Base-by-base conservation (phyloP, 305 asterid genomes). In the Nicotiana rustica region DNA sequence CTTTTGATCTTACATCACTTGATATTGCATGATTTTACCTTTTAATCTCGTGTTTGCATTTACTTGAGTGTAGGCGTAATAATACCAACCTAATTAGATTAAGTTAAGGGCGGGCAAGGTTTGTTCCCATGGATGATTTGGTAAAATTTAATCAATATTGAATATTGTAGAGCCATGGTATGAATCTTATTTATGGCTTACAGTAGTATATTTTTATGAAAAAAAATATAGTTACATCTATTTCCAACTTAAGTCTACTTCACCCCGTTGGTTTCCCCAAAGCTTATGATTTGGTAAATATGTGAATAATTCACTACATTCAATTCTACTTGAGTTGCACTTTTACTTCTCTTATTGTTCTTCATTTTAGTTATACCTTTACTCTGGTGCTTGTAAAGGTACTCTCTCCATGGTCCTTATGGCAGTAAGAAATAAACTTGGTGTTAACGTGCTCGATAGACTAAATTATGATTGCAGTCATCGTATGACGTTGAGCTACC, bases 351-450 rank as follows among this genome's bases (percentile, higher is more conserved):
- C 70, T 44, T 76, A 75, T 47, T 79, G 61, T 52, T 57, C 80
- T 79, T 78, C 12, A 10, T 81, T 68, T 83, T 31, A 73, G 8
- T 73, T 71, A 21, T 73, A 73, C 79, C 15, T 73, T 8, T 2
- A 49, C 5, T 52, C 25, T 47, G 62, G 79, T 73, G 64, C 64
- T 73, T 73, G 64, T 73, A 49, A 62, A 73, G 64, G 44, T 73
- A 73, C 79, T 62, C 44, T 49, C 25, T 73, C 64, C 64, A 73
- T 33, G 44, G 64, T 71, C 78, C 78, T 71, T 71, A 71, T 47
- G 47, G 61, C 6, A 47, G 14, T 44, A 71, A 47, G 61, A 64
- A 52, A 14, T 75, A 75, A 75, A 75, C 47, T 75, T 75, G 79
- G 64, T 75, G 64, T 75, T 49, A 8, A 55, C 25, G 79, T 73